These are phyloP conservation scores for Pythium grandisporangium DNA, from an alignment of 352 stramenopile genomes.

Conservation along the genomic window DNA sequence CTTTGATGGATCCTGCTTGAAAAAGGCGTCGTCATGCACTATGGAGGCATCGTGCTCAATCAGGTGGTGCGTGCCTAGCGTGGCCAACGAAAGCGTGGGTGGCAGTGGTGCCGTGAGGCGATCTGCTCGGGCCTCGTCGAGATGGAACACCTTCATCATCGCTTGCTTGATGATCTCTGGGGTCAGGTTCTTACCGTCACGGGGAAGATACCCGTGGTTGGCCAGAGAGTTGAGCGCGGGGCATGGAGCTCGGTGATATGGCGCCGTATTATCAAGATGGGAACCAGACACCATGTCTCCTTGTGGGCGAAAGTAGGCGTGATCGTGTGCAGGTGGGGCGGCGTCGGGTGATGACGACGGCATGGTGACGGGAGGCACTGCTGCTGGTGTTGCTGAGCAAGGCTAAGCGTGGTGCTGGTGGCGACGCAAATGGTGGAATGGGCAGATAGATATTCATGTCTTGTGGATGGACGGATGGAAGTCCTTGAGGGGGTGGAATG, in stretches of 20 bases:
- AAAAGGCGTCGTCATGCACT: conserved; percentile 46
- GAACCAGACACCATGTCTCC: conserved; percentile 27
- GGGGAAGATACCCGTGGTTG: conserved; percentile 54
- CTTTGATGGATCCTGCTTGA: conserved; percentile 23
- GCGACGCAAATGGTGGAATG: no score
- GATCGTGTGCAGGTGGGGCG: no score
- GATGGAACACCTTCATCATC: conserved; percentile 38
- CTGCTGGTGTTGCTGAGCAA: no score
- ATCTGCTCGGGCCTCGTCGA: conserved; percentile 24
- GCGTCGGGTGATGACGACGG: no score
- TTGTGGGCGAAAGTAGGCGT: conserved; percentile 32
- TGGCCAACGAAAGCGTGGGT: conserved; percentile 32
- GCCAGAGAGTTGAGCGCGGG: conserved; percentile 59
- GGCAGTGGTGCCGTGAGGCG: conserved; percentile 23
- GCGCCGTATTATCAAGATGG: conserved; percentile 27
- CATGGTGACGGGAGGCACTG: no score
- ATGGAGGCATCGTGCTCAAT: conserved; percentile 71
- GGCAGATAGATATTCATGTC: no score
- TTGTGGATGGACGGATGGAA: no score
- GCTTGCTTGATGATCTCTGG: conserved; percentile 22
- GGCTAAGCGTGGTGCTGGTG: no score
- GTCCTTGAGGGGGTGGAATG: no score
- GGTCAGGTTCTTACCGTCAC: conserved; percentile 45
- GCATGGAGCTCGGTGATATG: conserved; percentile 48
- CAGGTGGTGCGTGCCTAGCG: conserved; percentile 41